phyloP scores from a whole-genome alignment of 192 early-diverging fungal genomes.

The Nowakowskiella sp. region DNA sequence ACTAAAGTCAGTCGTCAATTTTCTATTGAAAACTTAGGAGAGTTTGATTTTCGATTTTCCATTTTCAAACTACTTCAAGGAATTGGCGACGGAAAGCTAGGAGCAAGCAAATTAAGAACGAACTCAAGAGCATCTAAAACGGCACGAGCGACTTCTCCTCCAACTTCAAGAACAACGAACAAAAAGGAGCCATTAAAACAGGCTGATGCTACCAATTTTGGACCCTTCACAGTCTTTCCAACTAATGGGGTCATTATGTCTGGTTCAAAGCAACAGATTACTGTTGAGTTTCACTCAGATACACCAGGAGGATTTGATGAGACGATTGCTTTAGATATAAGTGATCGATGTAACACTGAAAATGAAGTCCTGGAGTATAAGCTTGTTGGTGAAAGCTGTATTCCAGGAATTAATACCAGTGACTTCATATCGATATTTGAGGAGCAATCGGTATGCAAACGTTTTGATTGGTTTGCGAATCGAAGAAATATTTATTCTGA shows the following conservation, averaged over 20 bases:
- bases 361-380: slow-evolving; percentile 45
- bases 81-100: slow-evolving; percentile 21
- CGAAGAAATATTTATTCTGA: slow-evolving; percentile 55
- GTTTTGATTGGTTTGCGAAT: slow-evolving; percentile 44
- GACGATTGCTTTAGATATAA: slow-evolving; percentile 48
- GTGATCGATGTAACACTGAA: slow-evolving; percentile 41
- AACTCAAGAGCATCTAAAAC: slow-evolving; percentile 32
- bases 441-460: slow-evolving; percentile 53
- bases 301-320: slow-evolving; percentile 50
- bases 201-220: slow-evolving; percentile 47
- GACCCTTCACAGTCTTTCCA: slow-evolving; percentile 51
- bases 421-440: slow-evolving; percentile 54
- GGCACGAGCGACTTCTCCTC: slow-evolving; percentile 27
- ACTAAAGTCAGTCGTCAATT: slow-evolving; percentile 48
- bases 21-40: slow-evolving; percentile 51
- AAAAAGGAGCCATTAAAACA: slow-evolving; percentile 45
- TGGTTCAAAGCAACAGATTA: slow-evolving; percentile 46
- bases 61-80: slow-evolving; percentile 45
- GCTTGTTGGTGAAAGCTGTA: slow-evolving; percentile 47
- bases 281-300: slow-evolving; percentile 56
- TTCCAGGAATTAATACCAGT: slow-evolving; percentile 53
- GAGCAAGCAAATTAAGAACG: slow-evolving; percentile 28
- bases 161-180: slow-evolving; percentile 23
- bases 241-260: slow-evolving; percentile 38
- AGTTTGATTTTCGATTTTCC: slow-evolving; percentile 55